phyloP scores from a whole-genome alignment of 352 stramenopile species.

The Proteromonas lacertae region DNA sequence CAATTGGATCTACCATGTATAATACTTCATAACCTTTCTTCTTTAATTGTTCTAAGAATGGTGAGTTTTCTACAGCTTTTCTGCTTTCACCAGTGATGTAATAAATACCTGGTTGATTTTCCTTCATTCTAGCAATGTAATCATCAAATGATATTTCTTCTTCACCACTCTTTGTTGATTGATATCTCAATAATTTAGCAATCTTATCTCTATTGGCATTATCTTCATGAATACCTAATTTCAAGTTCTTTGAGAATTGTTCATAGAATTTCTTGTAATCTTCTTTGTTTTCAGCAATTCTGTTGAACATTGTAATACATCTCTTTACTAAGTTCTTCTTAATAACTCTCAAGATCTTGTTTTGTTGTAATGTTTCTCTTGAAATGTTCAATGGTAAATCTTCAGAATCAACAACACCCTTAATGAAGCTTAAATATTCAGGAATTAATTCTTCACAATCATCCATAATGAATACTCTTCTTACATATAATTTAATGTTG shows the following conservation, averaged over 20 bases:
- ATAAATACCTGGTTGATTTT: constrained; percentile 91
- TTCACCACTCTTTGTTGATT: constrained; percentile 78
- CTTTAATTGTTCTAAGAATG: constrained; percentile 98
- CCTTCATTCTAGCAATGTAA: constrained; percentile 81
- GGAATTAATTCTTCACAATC: constrained; percentile 99
- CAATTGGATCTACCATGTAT: constrained; percentile 96
- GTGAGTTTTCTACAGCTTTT: constrained; percentile 88
- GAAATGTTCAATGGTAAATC: constrained; percentile 98
- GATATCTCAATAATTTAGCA: constrained; percentile 89
- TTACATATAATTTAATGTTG: constrained; percentile 63
- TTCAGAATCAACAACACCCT: constrained; percentile 97
- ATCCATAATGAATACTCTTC: constrained; percentile 99
- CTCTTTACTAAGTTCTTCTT: constrained; percentile 99
- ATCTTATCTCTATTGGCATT: constrained; percentile 94
- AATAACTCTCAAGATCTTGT: constrained; percentile 98
- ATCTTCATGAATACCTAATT: constrained; percentile 96
- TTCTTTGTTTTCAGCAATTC: constrained; percentile 15
- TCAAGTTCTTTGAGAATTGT: constrained; percentile 95
- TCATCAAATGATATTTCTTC: constrained; percentile 80
- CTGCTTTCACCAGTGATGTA: constrained; percentile 97
- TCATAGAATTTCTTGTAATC: constrained; percentile 98
- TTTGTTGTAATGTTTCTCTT: constrained; percentile 96
- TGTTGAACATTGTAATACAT: constrained; percentile 87
- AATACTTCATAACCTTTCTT: constrained; percentile 99
- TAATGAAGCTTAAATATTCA: constrained; percentile 92